phyloP scores from a whole-genome alignment of 805 yeast genomes.

The Yarrowia porcina region DNA sequence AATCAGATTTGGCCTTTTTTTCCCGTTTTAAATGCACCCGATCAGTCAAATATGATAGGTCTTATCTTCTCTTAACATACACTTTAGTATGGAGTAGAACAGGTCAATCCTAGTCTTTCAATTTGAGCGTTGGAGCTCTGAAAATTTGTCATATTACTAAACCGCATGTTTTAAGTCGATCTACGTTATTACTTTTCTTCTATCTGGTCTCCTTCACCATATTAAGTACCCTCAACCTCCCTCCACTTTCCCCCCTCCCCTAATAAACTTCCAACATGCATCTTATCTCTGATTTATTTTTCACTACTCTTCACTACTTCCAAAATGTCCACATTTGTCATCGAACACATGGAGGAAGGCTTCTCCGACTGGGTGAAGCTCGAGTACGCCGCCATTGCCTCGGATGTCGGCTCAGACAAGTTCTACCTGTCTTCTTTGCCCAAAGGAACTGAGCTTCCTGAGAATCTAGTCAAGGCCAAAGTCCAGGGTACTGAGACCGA shows the following conservation, averaged over 20 bases:
- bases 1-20: no score
- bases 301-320: not conserved
- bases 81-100: no score
- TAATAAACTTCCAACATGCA: not conserved
- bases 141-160: no score
- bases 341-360: conserved; percentile 97
- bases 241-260: not conserved
- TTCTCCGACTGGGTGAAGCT: conserved; percentile 94
- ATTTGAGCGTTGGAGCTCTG: no score
- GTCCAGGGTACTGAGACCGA: conserved; percentile 82
- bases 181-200: no score
- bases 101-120: no score
- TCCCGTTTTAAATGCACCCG: no score
- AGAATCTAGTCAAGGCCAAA: conserved; percentile 54
- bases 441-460: conserved; percentile 64
- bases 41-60: no score
- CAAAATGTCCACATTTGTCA: conserved; percentile 51
- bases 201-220: no score
- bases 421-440: conserved; percentile 77
- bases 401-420: conserved; percentile 77
- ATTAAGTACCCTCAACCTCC: no score
- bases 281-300: conserved; percentile 4
- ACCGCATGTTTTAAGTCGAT: no score
- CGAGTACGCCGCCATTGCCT: conserved; percentile 78
- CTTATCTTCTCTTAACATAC: no score